Evolutionary conservation across 768 basidiomycete genomes (phyloP).

Genomic region (Saitozyma podzolica): DNA sequence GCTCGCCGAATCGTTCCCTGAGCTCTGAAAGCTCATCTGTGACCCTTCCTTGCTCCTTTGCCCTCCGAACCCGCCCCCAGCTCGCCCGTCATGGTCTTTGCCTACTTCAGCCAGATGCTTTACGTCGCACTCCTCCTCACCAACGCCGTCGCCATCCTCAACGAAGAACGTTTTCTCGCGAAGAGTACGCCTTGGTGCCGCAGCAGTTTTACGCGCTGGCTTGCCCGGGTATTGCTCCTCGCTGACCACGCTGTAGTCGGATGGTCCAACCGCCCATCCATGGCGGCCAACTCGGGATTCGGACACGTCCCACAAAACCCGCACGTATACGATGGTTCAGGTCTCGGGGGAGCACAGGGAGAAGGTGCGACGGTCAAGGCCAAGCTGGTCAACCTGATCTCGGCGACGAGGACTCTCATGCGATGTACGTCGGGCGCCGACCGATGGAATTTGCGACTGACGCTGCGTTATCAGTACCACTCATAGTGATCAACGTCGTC

Average conservation of each 20-base stretch:
- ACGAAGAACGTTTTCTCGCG: conserved; percentile 93
- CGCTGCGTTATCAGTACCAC: conserved; percentile 66
- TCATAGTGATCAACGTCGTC: conserved; percentile 81
- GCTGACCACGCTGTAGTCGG: conserved; percentile 63
- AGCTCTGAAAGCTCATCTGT: too few species aligned
- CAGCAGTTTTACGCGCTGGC: neutral
- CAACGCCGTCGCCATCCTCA: conserved; percentile 92
- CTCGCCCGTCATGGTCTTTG: conserved; percentile 35
- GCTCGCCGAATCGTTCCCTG: too few species aligned
- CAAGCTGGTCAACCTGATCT: conserved; percentile 85
- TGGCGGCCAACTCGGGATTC: conserved; percentile 43
- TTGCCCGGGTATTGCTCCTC: neutral
- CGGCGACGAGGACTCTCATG: conserved; percentile 94
- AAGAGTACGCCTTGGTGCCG: conserved; percentile 63
- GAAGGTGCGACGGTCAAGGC: conserved; percentile 73
- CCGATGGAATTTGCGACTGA: neutral
- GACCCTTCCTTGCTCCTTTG: too few species aligned
- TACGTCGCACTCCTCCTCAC: conserved; percentile 84
- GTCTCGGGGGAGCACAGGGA: conserved; percentile 27
- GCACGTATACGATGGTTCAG: conserved; percentile 34
- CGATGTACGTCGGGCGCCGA: conserved; percentile 68
- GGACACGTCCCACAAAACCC: conserved; percentile 38
- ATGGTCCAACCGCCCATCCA: conserved; percentile 62
- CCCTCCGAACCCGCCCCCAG: too few species aligned
- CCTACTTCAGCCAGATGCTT: conserved; percentile 59